Conservation (phyloP, 768 basidiomycete species). For the Porphyrellus cyaneotinctus region DNA sequence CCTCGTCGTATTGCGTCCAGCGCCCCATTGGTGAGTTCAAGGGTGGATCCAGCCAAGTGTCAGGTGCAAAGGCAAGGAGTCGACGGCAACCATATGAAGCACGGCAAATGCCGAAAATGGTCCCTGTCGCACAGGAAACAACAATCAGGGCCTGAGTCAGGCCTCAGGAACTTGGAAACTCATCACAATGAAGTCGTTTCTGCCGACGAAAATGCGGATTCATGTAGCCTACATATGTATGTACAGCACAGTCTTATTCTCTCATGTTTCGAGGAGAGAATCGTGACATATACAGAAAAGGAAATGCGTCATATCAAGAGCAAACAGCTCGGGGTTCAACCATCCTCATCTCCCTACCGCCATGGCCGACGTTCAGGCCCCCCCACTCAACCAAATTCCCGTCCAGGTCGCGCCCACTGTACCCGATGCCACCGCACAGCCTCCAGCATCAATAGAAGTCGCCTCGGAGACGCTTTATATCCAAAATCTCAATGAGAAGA, state of each 20-base stretch:
- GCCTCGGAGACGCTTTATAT: conserved; percentile 89
- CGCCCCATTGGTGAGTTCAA: conserved; percentile 28
- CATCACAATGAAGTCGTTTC: not conserved
- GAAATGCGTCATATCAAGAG: conserved; percentile 10
- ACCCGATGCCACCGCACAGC: conserved; percentile 13
- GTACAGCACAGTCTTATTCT: not conserved
- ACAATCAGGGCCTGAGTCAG: too few species aligned
- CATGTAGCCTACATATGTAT: not conserved
- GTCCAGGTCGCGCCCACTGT: conserved; percentile 22
- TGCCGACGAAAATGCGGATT: too few species aligned
- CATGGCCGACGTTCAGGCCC: conserved; percentile 38
- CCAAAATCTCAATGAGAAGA: conserved; percentile 94
- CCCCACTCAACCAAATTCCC: conserved; percentile 27
- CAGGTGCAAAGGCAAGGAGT: not conserved
- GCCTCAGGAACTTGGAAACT: not conserved
- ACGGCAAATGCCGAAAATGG: conserved; percentile 22
- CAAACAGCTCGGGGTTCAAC: conserved; percentile 17
- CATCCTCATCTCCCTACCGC: conserved; percentile 6
- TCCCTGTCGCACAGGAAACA: not conserved
- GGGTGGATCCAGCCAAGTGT: conserved; percentile 22
- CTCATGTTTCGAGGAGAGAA: not conserved
- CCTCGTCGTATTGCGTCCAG: conserved; percentile 38
- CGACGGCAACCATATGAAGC: not conserved
- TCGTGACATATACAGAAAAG: conserved; percentile 13
- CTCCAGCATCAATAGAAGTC: conserved; percentile 38